phyloP scores from a whole-genome alignment of 2,329 filamentous ascomycete species.

The Sclerotinia minor region DNA sequence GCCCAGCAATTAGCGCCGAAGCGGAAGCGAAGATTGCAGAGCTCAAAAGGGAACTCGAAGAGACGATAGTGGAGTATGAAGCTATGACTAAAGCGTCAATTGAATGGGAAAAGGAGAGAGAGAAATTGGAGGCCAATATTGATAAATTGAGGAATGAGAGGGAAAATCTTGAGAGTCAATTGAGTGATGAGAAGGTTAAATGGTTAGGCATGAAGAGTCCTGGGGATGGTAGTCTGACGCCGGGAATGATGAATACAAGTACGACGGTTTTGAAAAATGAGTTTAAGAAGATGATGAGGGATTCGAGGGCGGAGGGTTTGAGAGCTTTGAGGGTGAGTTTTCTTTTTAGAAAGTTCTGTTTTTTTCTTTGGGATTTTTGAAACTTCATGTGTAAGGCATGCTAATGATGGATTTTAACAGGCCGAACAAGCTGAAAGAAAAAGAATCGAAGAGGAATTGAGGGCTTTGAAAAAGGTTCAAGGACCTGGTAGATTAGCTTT shows the following conservation, averaged over 20 bases:
- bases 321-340: conserved; percentile 63
- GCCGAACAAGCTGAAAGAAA: conserved; percentile 71
- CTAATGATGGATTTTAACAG: conserved; percentile 45
- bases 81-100: conserved; percentile 68
- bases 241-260: conserved; percentile 50
- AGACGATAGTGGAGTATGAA: conserved; percentile 70
- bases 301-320: conserved; percentile 65
- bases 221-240: conserved; percentile 41
- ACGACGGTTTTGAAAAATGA: conserved; percentile 70
- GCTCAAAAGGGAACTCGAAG: conserved; percentile 65
- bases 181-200: conserved; percentile 67
- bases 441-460: conserved; percentile 63
- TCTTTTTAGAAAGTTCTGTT: neutral
- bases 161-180: conserved; percentile 61
- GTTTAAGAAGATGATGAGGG: conserved; percentile 80
- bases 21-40: conserved; percentile 45
- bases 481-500: conserved; percentile 43
- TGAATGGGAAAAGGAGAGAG: conserved; percentile 70
- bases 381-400: neutral
- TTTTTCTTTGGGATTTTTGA: conserved; percentile 8
- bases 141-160: conserved; percentile 64
- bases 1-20: conserved; percentile 31
- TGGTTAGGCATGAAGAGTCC: conserved; percentile 63
- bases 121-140: conserved; percentile 61
- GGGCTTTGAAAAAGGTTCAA: conserved; percentile 46